Conservation (phyloP, 2,329 filamentous ascomycete species). For the Amauroascus niger region DNA sequence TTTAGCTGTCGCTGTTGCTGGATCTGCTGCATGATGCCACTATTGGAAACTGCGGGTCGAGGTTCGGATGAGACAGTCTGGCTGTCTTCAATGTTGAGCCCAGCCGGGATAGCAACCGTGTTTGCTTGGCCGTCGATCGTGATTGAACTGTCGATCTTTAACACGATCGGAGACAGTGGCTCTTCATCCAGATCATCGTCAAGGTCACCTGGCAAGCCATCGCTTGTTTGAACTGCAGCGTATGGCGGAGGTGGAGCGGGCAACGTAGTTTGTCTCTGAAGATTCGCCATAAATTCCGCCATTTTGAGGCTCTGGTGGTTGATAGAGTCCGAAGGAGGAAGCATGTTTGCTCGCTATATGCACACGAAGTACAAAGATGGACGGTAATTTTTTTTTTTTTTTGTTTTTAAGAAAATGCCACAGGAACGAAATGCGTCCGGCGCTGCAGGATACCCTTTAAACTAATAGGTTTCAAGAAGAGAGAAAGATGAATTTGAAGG, state of each 20-base stretch:
- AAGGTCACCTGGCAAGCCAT: not conserved
- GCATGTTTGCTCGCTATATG: constrained; percentile 19
- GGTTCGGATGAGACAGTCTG: constrained; percentile 6
- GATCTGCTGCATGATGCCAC: constrained; percentile 11
- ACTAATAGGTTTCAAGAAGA: too few species aligned
- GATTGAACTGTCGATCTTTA: constrained; percentile 31
- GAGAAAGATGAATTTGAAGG: not conserved
- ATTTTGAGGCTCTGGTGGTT: constrained; percentile 25
- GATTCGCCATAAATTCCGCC: constrained; percentile 19
- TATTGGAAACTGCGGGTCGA: constrained; percentile 2
- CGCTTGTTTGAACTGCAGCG: constrained; percentile 7
- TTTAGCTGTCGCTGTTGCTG: constrained; percentile 22
- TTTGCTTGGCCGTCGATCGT: constrained; percentile 29
- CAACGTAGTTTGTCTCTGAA: constrained; percentile 14
- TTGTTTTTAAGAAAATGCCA: too few species aligned
- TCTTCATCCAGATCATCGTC: constrained; percentile 19
- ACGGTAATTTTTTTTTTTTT: too few species aligned
- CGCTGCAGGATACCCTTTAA: not conserved
- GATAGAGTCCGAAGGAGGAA: constrained; percentile 25
- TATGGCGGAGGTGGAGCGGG: constrained; percentile 23
- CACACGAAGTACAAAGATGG: too few species aligned
- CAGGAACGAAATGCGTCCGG: too few species aligned
- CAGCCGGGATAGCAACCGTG: constrained; percentile 23
- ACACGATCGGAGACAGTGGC: constrained; percentile 21
- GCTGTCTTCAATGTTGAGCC: not conserved